Base-by-base conservation (phyloP, 2,329 filamentous ascomycete species). In the Aspergillus glaucus region DNA sequence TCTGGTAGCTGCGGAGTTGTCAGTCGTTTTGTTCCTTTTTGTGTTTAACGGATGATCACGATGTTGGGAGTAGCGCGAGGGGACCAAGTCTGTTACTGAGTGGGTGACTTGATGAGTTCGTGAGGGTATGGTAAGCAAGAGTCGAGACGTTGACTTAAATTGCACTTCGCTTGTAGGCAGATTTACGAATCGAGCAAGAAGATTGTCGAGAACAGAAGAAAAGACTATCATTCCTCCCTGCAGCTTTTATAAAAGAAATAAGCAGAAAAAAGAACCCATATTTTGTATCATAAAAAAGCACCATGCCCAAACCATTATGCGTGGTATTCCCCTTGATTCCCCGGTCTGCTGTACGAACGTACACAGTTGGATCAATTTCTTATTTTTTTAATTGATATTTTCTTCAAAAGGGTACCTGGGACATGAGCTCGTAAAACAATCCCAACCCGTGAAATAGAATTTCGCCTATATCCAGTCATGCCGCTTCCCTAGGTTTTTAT, bases 341-440 rank as follows among this genome's bases (percentile, higher is more conserved):
- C 50, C 46, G 45, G 51, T 49, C 49, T 54, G 55, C 50, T 57
- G 55, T 63, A 66, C 55, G 51, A 48, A 55, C 59, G 51, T 51
- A 51, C 50, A 51, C 50, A 62, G 56, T 59, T 63, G 55, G 57
- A 63, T 64, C 55, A 61, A 65, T 65, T 64, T 64, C 63, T 64
- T 61, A 66, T 66, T 64, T 64, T 62, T 66, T 66, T 58, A 64
- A 62, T 64, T 62, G 63, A 67, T 68, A 67, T 66, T 63, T 66
- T 62, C 60, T 63, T 63, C 60, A 62, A 57, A 66, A 68, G 64
- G 68, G 67, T 64, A 66, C 62, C 59, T 65, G 66, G 61, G 67
- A 68, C 64, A 67, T 65, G 57, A 66, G 64, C 61, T 67, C 64
- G 63, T 66, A 61, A 68, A 60, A 64, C 60, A 65, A 67, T 67